Percentiles rank a stretch among this genome's conserved stretches.
These are phyloP conservation scores for Danielozyma ontarioensis DNA, from an alignment of 805 yeast genomes.

Conservation along the genomic window DNA sequence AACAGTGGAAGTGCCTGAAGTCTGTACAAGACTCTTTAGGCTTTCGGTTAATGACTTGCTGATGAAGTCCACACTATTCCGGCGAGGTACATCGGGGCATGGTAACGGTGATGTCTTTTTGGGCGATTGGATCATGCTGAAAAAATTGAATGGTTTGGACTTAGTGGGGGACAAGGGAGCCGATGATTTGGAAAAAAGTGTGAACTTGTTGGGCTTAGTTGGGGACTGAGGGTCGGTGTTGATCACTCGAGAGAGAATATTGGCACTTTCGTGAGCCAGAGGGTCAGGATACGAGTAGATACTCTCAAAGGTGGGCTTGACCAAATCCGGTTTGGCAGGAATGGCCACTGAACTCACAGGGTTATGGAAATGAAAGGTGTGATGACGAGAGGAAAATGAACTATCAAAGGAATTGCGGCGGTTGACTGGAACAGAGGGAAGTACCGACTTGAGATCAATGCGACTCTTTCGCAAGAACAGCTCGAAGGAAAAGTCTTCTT, in stretches of 20 bases:
- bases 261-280: constrained; percentile 1
- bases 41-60: constrained; percentile 28
- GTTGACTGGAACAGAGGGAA: constrained; percentile 22
- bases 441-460: constrained; percentile 22
- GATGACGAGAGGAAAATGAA: constrained; percentile 7
- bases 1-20: too few relatives aligned
- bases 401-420: constrained; percentile 24
- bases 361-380: constrained; percentile 29
- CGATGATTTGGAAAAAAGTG: too few relatives aligned
- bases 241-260: constrained; percentile 2
- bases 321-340: constrained; percentile 8
- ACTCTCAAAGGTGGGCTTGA: constrained; percentile 29
- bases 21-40: too few relatives aligned
- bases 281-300: constrained; percentile 14
- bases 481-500: constrained; percentile 5
- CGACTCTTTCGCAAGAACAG: constrained; percentile 29
- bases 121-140: constrained; percentile 12
- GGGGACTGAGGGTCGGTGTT: too few relatives aligned
- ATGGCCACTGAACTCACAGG: constrained; percentile 22
- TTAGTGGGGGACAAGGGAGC: too few relatives aligned
- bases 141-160: constrained; percentile 14
- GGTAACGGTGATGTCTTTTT: constrained; percentile 7
- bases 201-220: too few relatives aligned
- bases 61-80: constrained; percentile 15
- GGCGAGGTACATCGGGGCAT: constrained; percentile 3